Conservation (phyloP, 108 stramenopile genomes). For the Pseudonitzschia pungens region DNA sequence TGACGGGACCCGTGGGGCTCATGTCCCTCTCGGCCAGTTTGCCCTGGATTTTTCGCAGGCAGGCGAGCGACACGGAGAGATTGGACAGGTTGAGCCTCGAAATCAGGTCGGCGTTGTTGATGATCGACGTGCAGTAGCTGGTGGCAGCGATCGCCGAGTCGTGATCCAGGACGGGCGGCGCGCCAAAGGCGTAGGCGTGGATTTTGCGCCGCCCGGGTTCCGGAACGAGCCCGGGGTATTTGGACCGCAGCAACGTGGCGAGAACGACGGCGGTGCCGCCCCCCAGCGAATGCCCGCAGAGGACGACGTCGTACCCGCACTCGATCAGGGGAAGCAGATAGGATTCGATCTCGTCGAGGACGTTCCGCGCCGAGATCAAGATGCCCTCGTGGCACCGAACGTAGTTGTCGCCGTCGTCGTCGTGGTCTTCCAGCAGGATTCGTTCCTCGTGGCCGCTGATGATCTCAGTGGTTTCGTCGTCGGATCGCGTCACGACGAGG, state of each 20-base stretch:
- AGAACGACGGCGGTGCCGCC: constrained; percentile 55
- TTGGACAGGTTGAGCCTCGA: constrained; percentile 63
- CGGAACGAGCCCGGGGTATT: constrained; percentile 44
- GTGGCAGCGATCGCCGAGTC: constrained; percentile 54
- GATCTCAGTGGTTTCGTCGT: constrained; percentile 19
- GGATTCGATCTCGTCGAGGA: constrained; percentile 24
- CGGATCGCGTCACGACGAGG: constrained; percentile 4
- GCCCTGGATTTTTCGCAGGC: constrained; percentile 45
- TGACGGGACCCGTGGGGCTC: constrained; percentile 35
- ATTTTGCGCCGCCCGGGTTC: constrained; percentile 24
- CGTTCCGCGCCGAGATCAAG: constrained; percentile 33
- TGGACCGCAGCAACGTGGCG: constrained; percentile 54
- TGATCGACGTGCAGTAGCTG: constrained; percentile 57
- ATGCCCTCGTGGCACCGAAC: constrained; percentile 50
- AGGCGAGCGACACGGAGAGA: constrained; percentile 57
- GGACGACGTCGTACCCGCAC: constrained; percentile 42
- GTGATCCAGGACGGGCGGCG: constrained; percentile 69
- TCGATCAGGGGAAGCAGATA: constrained; percentile 11
- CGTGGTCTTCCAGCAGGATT: constrained; percentile 32
- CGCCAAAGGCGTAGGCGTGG: constrained; percentile 70
- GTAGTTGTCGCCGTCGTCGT: constrained; percentile 32
- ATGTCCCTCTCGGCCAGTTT: constrained; percentile 44
- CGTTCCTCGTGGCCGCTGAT: constrained; percentile 36
- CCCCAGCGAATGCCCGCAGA: constrained; percentile 65
- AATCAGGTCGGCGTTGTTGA: constrained; percentile 73